Evolutionary conservation across 2,329 filamentous ascomycete species (phyloP), one percentile per base, ranked within the genome.

Genomic region (Fusarium miscanthi): DNA sequence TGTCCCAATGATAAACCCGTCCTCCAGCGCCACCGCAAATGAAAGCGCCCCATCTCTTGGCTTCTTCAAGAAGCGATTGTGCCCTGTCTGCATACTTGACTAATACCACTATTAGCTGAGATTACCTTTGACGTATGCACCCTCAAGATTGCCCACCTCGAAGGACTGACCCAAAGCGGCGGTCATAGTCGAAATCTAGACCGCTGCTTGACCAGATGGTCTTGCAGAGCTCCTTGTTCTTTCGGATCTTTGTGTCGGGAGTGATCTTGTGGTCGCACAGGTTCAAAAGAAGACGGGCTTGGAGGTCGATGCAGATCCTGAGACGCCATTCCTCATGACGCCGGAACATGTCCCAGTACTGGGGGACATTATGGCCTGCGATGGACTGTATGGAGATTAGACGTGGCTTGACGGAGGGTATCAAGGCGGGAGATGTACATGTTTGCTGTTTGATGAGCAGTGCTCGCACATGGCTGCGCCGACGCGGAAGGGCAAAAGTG

Each of bases 151-250:
- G 31, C 58, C 33, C 23, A 53, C 58, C 11, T 8, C 46, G 41
- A 27, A 53, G 58, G 14, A 53, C n/a, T n/a, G 58, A 61, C 8
- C 48, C 58, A n/a, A 61, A 61, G 33, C 46, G 31, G 21, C 45
- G 25, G 23, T 61, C 58, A n/a, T 61, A 61, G 37, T 45, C 19
- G n/a, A 61, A 43, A 33, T 61, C 58, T n/a, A 61, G 48, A 12
- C 58, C 58, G 17, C 58, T 61, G 5, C 19, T 45, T 17, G 30
- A n/a, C 58, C 58, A 61, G 14, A 61, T 38, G 41, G 21, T 11
- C 21, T 27, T 43, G 16, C 40, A 45, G 4, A 61, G 46, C 19
- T 53, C 46, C 14, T 45, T 61, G 12, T 61, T 14, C 17, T 61
- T 19, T 13, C 41, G 30, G 8, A 61, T 21, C 30, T 25, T 38